Evolutionary conservation across 116 monocot genomes (phyloP).

Genomic region (Zostera marina): DNA sequence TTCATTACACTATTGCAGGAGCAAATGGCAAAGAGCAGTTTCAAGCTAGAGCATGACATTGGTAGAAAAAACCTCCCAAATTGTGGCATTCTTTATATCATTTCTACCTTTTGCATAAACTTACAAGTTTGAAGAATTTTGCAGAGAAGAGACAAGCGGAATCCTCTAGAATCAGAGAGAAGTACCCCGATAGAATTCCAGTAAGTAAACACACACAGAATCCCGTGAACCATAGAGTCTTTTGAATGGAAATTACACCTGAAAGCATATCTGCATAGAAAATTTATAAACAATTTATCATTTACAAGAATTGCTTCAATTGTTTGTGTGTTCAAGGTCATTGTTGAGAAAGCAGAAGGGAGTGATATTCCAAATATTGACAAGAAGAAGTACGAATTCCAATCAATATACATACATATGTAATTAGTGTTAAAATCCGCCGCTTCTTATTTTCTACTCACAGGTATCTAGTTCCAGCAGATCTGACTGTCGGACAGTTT

Average conservation of each 20-base stretch:
- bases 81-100: too few species aligned
- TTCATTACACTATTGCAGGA: slow-evolving; percentile 7
- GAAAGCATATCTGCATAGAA: too few species aligned
- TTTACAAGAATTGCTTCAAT: background rate
- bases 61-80: slow-evolving; percentile 10
- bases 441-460: background rate
- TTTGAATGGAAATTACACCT: too few species aligned
- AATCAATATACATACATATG: background rate
- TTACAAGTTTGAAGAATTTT: background rate
- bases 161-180: slow-evolving; percentile 40
- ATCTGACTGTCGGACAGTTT: slow-evolving; percentile 55
- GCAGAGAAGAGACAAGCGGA: slow-evolving; percentile 40
- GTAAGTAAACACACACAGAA: slow-evolving; percentile 11
- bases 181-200: slow-evolving; percentile 46
- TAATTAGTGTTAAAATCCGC: too few species aligned
- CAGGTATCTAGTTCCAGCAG: slow-evolving; percentile 52
- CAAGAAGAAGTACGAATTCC: slow-evolving; percentile 19
- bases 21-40: slow-evolving; percentile 22
- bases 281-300: too few species aligned
- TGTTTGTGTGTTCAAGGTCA: slow-evolving; percentile 8
- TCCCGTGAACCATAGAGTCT: too few species aligned
- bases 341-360: slow-evolving; percentile 16
- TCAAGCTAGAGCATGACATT: slow-evolving; percentile 34
- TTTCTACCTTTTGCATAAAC: too few species aligned
- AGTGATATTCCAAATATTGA: slow-evolving; percentile 25